phyloP scores from a whole-genome alignment of 805 yeast species.

The Wickerhamiella shivajii region DNA sequence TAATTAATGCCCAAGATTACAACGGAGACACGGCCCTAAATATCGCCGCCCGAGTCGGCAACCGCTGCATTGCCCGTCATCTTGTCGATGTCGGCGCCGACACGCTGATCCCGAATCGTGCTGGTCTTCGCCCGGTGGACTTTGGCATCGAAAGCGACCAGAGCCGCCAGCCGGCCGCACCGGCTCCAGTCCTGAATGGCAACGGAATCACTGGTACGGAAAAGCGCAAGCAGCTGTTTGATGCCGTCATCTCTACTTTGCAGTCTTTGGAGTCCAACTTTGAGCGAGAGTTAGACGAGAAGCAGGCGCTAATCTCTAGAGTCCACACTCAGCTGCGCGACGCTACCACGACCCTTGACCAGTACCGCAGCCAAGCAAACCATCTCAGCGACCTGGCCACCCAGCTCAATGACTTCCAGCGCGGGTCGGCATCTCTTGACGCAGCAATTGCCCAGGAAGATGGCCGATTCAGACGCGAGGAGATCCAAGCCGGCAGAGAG shows the following conservation, averaged over 20 bases:
- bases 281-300: conserved; percentile 38
- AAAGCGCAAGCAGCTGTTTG: conserved; percentile 32
- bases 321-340: conserved; percentile 44
- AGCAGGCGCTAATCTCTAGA: conserved; percentile 37
- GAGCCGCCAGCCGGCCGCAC: not conserved
- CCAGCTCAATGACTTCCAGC: conserved; percentile 33
- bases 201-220: conserved; percentile 12
- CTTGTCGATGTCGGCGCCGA: conserved; percentile 82
- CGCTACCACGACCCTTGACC: conserved; percentile 34
- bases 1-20: conserved; percentile 78
- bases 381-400: conserved; percentile 13
- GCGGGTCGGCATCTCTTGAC: conserved; percentile 42
- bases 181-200: too few species aligned
- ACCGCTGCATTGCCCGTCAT: conserved; percentile 63
- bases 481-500: conserved; percentile 23
- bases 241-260: conserved; percentile 38
- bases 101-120: conserved; percentile 59
- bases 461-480: conserved; percentile 30
- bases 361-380: conserved; percentile 7
- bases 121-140: conserved; percentile 76
- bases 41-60: conserved; percentile 81
- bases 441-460: conserved; percentile 54
- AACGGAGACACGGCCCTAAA: conserved; percentile 94
- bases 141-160: conserved; percentile 38
- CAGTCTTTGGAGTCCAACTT: conserved; percentile 42